Evolutionary conservation across 306 rosid species (phyloP).

Genomic region (Cicer pinnatifidum): DNA sequence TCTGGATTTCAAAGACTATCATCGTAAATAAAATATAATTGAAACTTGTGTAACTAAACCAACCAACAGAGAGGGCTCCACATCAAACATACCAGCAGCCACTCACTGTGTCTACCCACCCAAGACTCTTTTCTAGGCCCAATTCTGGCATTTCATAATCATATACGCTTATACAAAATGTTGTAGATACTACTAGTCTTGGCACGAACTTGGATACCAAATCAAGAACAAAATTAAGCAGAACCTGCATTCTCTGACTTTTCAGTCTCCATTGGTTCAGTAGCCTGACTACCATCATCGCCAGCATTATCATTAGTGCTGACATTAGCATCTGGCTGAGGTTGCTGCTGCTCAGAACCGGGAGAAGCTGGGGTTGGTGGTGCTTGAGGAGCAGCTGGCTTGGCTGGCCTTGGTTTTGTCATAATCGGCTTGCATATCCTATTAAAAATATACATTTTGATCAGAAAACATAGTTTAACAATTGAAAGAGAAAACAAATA

Average conservation of each 20-base stretch:
- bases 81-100: conserved; percentile 27
- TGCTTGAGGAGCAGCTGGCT: conserved; percentile 67
- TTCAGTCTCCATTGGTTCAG: conserved; percentile 86
- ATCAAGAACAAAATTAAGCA: conserved; percentile 52
- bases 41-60: conserved; percentile 39
- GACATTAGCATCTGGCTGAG: conserved; percentile 38
- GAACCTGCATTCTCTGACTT: conserved; percentile 61
- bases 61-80: too few species aligned
- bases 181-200: conserved; percentile 27
- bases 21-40: conserved; percentile 10
- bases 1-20: conserved; percentile 50
- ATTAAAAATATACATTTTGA: background rate
- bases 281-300: conserved; percentile 42
- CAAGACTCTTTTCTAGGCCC: conserved; percentile 11
- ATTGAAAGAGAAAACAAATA: background rate
- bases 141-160: conserved; percentile 30
- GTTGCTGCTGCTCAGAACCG: conserved; percentile 51
- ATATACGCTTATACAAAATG: conserved; percentile 37
- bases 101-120: conserved; percentile 32
- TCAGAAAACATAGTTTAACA: conserved; percentile 10
- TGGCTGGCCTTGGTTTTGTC: conserved; percentile 83
- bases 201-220: conserved; percentile 35
- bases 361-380: conserved; percentile 59
- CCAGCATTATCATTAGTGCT: conserved; percentile 45
- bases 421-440: conserved; percentile 86